phyloP scores from a whole-genome alignment of 257 asterid species.

The Striga asiatica region DNA sequence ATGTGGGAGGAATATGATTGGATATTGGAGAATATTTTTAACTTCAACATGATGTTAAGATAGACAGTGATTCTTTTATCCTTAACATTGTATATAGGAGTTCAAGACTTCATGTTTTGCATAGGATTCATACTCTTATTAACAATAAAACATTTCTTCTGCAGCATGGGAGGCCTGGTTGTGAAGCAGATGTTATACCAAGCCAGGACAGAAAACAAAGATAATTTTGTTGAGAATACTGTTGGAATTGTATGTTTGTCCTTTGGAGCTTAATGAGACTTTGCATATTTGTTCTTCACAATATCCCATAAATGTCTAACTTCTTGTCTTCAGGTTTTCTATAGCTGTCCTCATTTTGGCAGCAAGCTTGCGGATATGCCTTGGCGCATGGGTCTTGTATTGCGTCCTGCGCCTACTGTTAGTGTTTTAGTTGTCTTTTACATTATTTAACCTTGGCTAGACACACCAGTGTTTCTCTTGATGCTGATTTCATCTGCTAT shows the following conservation, averaged over 20 bases:
- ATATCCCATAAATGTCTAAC: neutral
- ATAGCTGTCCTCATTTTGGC: constrained; percentile 98
- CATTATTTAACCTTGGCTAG: constrained; percentile 2
- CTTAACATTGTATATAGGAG: neutral
- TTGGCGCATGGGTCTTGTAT: constrained; percentile 95
- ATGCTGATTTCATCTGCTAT: constrained; percentile 18
- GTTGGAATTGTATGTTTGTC: constrained; percentile 71
- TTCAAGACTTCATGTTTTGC: neutral
- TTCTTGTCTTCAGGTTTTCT: constrained; percentile 59
- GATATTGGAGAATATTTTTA: neutral
- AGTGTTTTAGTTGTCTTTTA: constrained; percentile 25
- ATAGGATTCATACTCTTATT: constrained; percentile 10
- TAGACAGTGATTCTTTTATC: neutral
- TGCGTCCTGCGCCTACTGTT: constrained; percentile 98
- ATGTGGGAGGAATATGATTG: neutral
- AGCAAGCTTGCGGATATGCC: constrained; percentile 99
- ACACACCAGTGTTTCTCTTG: constrained; percentile 1
- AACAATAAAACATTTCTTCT: constrained; percentile 18
- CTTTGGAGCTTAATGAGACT: constrained; percentile 1
- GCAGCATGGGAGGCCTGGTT: constrained; percentile 98
- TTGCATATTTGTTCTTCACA: constrained; percentile 4
- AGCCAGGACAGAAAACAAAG: constrained; percentile 71
- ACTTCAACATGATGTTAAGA: neutral
- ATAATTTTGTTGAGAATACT: constrained; percentile 71
- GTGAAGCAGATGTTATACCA: constrained; percentile 94